These are phyloP conservation scores for Rhodosporidiobolus odoratus DNA, from an alignment of 768 basidiomycete genomes.

Conservation along the genomic window DNA sequence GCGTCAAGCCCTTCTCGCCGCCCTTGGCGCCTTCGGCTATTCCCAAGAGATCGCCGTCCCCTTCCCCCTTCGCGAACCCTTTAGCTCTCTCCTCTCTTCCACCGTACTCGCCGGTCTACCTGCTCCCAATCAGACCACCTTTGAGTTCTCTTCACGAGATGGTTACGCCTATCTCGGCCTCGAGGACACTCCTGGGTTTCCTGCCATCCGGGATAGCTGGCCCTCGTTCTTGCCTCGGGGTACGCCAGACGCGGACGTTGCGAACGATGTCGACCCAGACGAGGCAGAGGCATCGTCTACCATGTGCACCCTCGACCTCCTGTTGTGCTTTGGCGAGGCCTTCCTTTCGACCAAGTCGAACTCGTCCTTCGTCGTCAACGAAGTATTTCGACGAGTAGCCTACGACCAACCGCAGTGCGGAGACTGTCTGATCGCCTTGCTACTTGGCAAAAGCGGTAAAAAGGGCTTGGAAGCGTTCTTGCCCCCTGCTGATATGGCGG, in stretches of 20 bases:
- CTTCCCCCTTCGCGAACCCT: background rate
- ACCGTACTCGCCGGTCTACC: slow-evolving; percentile 21
- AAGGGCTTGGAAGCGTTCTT: slow-evolving; percentile 48
- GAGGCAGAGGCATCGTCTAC: background rate
- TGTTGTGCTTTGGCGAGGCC: slow-evolving; percentile 38
- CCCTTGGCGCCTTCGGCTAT: background rate
- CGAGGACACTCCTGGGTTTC: background rate
- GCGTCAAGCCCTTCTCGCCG: slow-evolving; percentile 17
- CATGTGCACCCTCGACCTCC: slow-evolving; percentile 40
- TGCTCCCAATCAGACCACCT: slow-evolving; percentile 1
- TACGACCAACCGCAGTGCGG: slow-evolving; percentile 47
- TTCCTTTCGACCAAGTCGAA: slow-evolving; percentile 17
- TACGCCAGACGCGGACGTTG: too few species aligned
- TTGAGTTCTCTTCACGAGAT: slow-evolving; percentile 42
- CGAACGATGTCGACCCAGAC: background rate
- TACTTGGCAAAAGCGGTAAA: slow-evolving; percentile 45
- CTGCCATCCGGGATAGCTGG: slow-evolving; percentile 4
- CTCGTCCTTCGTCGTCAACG: slow-evolving; percentile 38
- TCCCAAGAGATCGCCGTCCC: background rate
- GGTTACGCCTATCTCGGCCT: slow-evolving; percentile 46
- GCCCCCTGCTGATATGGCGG: slow-evolving; percentile 33
- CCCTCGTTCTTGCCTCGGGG: slow-evolving; percentile 18
- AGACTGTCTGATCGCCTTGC: slow-evolving; percentile 46
- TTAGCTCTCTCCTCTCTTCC: background rate
- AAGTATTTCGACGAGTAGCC: slow-evolving; percentile 46